Conservation (phyloP, 1,139 yeast genomes). For the Yamadazyma siamensis region DNA sequence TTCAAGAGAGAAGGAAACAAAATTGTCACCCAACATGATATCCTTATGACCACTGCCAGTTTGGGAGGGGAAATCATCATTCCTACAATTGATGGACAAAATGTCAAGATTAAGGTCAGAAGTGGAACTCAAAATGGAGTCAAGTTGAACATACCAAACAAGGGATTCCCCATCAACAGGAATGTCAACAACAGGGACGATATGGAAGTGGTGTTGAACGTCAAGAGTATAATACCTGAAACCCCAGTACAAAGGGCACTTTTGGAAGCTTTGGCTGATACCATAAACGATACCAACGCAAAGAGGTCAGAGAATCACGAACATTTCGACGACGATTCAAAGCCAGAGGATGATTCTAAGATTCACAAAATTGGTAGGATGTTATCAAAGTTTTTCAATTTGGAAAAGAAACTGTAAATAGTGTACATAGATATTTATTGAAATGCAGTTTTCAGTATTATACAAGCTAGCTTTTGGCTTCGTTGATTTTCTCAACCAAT, state of each 20-base stretch:
- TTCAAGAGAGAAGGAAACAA: slow-evolving; percentile 67
- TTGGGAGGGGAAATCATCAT: slow-evolving; percentile 86
- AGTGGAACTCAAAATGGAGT: slow-evolving; percentile 83
- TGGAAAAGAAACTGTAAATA: slow-evolving; percentile 29
- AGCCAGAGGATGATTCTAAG: slow-evolving; percentile 45
- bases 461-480: slow-evolving; percentile 14
- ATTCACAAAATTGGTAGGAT: slow-evolving; percentile 61
- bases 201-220: slow-evolving; percentile 70
- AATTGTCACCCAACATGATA: slow-evolving; percentile 59
- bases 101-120: slow-evolving; percentile 76
- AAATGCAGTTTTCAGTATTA: not conserved
- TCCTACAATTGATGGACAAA: slow-evolving; percentile 80
- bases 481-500: slow-evolving; percentile 54
- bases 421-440: slow-evolving; percentile 4
- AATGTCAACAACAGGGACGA: slow-evolving; percentile 69
- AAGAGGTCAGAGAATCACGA: slow-evolving; percentile 53
- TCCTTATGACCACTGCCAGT: slow-evolving; percentile 95
- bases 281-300: slow-evolving; percentile 77
- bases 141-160: slow-evolving; percentile 72
- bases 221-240: slow-evolving; percentile 69
- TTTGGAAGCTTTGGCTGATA: slow-evolving; percentile 91
- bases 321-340: slow-evolving; percentile 49
- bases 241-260: slow-evolving; percentile 90
- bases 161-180: slow-evolving; percentile 77
- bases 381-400: slow-evolving; percentile 60